Conservation (phyloP, 345 rosid species). For the Zanthoxylum bungeanum region DNA sequence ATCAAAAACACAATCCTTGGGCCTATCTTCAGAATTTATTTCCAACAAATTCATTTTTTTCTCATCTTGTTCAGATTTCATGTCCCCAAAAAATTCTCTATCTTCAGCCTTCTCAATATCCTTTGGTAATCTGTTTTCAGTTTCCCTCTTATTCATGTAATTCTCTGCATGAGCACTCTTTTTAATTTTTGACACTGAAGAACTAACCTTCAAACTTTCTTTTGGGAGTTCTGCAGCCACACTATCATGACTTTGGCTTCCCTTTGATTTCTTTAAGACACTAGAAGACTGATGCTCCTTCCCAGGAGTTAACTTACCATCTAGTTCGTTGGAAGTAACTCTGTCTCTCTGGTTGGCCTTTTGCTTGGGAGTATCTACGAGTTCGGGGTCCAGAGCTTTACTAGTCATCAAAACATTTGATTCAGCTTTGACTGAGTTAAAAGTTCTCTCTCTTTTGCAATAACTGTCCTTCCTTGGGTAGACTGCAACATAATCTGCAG, state of each 20-base stretch:
- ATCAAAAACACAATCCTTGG: slow-evolving; percentile 40
- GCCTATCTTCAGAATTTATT: slow-evolving; percentile 26
- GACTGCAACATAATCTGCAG: slow-evolving; percentile 33
- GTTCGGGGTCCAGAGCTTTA: slow-evolving; percentile 40
- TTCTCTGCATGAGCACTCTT: slow-evolving; percentile 33
- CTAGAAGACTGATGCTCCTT: slow-evolving; percentile 46
- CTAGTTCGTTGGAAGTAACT: slow-evolving; percentile 35
- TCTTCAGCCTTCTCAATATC: slow-evolving; percentile 50
- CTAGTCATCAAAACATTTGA: slow-evolving; percentile 30
- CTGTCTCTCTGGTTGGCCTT: slow-evolving; percentile 41
- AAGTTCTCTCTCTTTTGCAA: slow-evolving; percentile 39
- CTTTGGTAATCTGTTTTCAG: slow-evolving; percentile 44
- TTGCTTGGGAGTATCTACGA: slow-evolving; percentile 36
- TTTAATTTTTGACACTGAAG: slow-evolving; percentile 41
- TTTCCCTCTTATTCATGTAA: slow-evolving; percentile 38
- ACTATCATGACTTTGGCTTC: slow-evolving; percentile 34
- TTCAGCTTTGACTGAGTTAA: slow-evolving; percentile 36
- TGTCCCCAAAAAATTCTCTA: slow-evolving; percentile 78
- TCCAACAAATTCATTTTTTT: slow-evolving; percentile 35
- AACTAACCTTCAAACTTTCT: slow-evolving; percentile 36
- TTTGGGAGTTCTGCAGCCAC: slow-evolving; percentile 34
- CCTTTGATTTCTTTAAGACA: slow-evolving; percentile 50
- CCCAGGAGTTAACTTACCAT: slow-evolving; percentile 38
- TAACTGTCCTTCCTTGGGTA: slow-evolving; percentile 41
- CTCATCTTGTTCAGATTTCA: slow-evolving; percentile 60